A percentile compares a stretch with the other conserved stretches of the same genome.
phyloP scores from a whole-genome alignment of 768 basidiomycete genomes.

The Cantharellus anzutake region DNA sequence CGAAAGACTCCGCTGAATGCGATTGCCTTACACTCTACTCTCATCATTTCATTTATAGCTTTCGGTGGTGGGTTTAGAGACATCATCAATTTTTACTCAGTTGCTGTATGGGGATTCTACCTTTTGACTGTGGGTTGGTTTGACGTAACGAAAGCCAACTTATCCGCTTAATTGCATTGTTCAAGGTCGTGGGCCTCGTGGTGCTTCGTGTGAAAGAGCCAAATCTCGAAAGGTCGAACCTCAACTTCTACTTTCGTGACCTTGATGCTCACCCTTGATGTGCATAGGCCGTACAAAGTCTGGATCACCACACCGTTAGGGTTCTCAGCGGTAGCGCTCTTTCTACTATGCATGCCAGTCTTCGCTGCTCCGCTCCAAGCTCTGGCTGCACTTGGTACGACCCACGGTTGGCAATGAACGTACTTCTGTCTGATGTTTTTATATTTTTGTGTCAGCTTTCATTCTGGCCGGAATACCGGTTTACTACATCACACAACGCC shows the following conservation, averaged over 20 bases:
- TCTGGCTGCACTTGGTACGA: conserved; percentile 61
- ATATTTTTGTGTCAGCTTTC: conserved; percentile 31
- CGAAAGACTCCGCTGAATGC: conserved; percentile 82
- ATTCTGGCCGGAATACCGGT: conserved; percentile 63
- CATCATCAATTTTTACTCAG: conserved; percentile 76
- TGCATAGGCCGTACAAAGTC: conserved; percentile 59
- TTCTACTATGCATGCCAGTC: conserved; percentile 84
- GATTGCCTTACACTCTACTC: conserved; percentile 50
- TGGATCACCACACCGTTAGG: conserved; percentile 80
- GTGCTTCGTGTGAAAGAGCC: conserved; percentile 85
- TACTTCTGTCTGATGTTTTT: not conserved
- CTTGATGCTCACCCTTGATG: too few relatives aligned
- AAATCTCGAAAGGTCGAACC: conserved; percentile 31
- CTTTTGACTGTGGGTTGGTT: conserved; percentile 48
- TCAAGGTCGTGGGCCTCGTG: conserved; percentile 68
- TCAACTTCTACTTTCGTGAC: too few relatives aligned
- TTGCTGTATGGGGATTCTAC: conserved; percentile 75
- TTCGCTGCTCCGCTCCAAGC: conserved; percentile 86
- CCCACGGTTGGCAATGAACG: conserved; percentile 1
- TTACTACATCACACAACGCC: conserved; percentile 49
- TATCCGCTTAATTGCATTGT: not conserved
- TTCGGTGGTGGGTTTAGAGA: conserved; percentile 80
- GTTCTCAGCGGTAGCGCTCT: conserved; percentile 79
- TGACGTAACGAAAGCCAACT: not conserved
- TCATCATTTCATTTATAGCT: conserved; percentile 63